Evolutionary conservation across 352 stramenopile species (phyloP), one percentile per base, ranked within the genome.

Genomic region (Phytophthora cryptogea): DNA sequence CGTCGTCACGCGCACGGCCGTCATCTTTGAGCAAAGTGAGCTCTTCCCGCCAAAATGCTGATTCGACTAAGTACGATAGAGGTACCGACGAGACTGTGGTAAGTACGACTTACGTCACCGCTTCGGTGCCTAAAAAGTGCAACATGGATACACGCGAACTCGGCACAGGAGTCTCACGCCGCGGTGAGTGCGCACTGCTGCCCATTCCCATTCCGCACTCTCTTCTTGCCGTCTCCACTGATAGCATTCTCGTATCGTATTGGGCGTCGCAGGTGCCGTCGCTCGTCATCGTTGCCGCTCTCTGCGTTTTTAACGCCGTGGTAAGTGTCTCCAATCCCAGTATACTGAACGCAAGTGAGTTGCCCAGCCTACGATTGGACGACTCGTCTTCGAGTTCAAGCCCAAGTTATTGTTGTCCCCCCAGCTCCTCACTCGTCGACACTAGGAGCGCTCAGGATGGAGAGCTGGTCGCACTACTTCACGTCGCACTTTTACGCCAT

Each of bases 401-500:
- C 33, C 26, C 3, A 11, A 47, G 31, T 32, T 26, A 30, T 45
- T 54, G 28, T 47, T n/a, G 23, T 9, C 7, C 31, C 14, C 17
- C 42, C 28, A 32, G 20, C 50, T 44, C 58, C 50, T 54, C 41
- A 58, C 51, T 63, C 44, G 28, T 63, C 51, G 20, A n/a, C 35
- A 58, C 52, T 41, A 7, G 46, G 37, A 52, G 37, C 5, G 2
- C 37, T 14, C n/a, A n/a, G 32, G 11, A 89, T 90, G 83, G 79
- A 86, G 63, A 82, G 63, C 72, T 92, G 79, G 83, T 75, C 57
- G 27, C 62, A 74, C 55, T 90, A 90, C 69, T 83, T 92, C 54
- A 83, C 78, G 33, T 85, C 83, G 53, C 86, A 95, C 61, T 95
- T 95, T 70, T 88, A 92, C 71, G 81, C 76, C 28, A 80, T 89